phyloP scores from a whole-genome alignment of 1,139 yeast genomes.

The Hyphopichia khmerensis region DNA sequence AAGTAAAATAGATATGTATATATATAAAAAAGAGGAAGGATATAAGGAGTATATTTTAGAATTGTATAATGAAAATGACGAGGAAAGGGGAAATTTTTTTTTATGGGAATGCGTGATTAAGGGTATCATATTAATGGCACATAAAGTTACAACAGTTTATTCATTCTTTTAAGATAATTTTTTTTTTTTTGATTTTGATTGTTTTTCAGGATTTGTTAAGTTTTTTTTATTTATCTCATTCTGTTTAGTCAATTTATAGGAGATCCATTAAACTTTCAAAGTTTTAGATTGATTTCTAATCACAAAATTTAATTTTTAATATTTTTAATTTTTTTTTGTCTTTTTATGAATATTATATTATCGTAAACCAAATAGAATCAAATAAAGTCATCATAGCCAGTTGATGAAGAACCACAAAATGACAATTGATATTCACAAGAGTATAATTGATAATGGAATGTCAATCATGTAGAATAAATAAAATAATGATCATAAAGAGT shows the following conservation, averaged over 20 bases:
- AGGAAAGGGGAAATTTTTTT: not conserved
- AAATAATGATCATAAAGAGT: not conserved
- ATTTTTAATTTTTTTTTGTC: too few species aligned
- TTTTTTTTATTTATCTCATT: not conserved
- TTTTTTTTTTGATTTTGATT: not conserved
- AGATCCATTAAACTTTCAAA: not conserved
- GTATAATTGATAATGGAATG: too few species aligned
- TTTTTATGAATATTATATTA: too few species aligned
- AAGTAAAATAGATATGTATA: not conserved
- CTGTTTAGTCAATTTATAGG: not conserved
- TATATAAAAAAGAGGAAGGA: not conserved
- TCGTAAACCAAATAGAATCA: too few species aligned
- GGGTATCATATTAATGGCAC: slow-evolving; percentile 3
- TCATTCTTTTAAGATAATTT: not conserved
- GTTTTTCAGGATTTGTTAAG: not conserved
- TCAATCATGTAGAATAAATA: too few species aligned
- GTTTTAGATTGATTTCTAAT: too few species aligned
- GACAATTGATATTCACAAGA: too few species aligned
- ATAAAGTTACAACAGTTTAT: slow-evolving; percentile 4
- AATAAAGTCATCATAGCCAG: too few species aligned
- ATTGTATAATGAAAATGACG: not conserved
- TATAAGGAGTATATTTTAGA: not conserved
- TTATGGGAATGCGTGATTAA: not conserved
- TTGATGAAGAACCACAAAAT: too few species aligned
- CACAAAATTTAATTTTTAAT: too few species aligned